Base-by-base conservation (phyloP, 2,329 filamentous ascomycete species). In the Hypoxylon sp. region DNA sequence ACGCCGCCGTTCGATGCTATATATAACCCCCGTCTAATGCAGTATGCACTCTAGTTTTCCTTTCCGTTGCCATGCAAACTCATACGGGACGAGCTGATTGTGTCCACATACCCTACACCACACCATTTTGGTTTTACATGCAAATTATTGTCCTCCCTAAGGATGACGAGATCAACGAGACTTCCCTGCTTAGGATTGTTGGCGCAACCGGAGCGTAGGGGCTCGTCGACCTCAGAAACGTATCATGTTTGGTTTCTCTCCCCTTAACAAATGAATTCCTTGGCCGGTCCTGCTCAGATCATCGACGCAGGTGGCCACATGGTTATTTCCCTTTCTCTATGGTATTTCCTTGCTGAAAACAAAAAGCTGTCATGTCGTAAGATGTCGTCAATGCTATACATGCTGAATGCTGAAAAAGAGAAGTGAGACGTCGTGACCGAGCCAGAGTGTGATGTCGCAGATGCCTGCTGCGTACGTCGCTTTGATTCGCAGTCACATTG, bases 301-400 rank as follows among this genome's bases (percentile, higher is more conserved):
- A 32, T 56, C 16, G 44, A 56, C 40, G 33, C 54, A 44, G 46
- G 42, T 30, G 45, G 53, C 40, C 38, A 28, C 33, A 52, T 56
- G 28, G 45, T 54, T 61, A 20, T 42, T 58, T 52, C 3, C 55
- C 51, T 36, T 40, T 42, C 50, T 64, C 57, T 61, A 64, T 66
- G 57, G 48, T 68, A 66, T 68, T 57, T 57, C 59, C 60, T 51
- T 48, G 46, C 59, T 38, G 51, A 58, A 65, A 62, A 61, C 57
- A 61, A 30, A 55, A 58, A 48, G n/a, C 18, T 33, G 14, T 53
- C 55, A 20, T 63, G 42, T 66, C 68, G 51, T 70, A 32, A 66
- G 44, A 65, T 63, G 44, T 70, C 67, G 56, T 70, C 46, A 67
- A 64, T 60, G 61, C 55, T 60, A 55, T 62, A 64, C 64, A 67